Conservation (phyloP, 352 stramenopile species). For the Phytopythium kandeliae region DNA sequence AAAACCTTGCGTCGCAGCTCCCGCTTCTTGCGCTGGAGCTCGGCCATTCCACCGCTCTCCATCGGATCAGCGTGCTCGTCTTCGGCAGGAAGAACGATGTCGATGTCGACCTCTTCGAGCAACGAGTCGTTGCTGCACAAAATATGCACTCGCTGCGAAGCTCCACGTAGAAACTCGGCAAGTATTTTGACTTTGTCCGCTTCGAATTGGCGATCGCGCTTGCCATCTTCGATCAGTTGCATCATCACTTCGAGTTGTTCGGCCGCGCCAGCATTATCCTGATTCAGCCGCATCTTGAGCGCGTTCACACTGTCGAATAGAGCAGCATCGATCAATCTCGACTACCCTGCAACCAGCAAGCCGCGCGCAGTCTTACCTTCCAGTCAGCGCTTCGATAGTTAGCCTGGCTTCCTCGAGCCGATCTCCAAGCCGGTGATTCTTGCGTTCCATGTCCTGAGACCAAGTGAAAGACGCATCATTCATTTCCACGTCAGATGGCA, state of each 20-base stretch:
- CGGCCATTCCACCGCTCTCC: constrained; percentile 26
- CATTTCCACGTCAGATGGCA: too few relatives aligned
- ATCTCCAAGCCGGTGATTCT: constrained; percentile 51
- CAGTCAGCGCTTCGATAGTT: constrained; percentile 56
- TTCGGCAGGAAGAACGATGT: constrained; percentile 9
- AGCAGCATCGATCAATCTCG: too few relatives aligned
- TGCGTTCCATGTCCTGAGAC: constrained; percentile 57
- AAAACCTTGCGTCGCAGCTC: constrained; percentile 64
- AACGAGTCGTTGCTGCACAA: constrained; percentile 48
- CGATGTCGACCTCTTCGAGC: constrained; percentile 40
- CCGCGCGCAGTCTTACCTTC: constrained; percentile 25
- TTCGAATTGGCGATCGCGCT: constrained; percentile 60
- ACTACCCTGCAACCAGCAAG: too few relatives aligned
- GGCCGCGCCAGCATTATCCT: constrained; percentile 56
- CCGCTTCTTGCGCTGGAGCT: constrained; percentile 65
- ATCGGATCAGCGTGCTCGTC: constrained; percentile 19
- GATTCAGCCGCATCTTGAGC: constrained; percentile 62
- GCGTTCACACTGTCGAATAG: constrained; percentile 56
- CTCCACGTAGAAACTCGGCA: constrained; percentile 42
- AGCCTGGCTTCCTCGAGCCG: constrained; percentile 65
- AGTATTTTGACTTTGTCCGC: constrained; percentile 40
- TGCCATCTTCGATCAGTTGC: constrained; percentile 60
- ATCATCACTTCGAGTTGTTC: constrained; percentile 65
- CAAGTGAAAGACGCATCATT: too few relatives aligned
- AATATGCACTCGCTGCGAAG: constrained; percentile 47